Base-by-base conservation (phyloP, 208 protist genomes). In the Trypanosomatidae sp. region DNA sequence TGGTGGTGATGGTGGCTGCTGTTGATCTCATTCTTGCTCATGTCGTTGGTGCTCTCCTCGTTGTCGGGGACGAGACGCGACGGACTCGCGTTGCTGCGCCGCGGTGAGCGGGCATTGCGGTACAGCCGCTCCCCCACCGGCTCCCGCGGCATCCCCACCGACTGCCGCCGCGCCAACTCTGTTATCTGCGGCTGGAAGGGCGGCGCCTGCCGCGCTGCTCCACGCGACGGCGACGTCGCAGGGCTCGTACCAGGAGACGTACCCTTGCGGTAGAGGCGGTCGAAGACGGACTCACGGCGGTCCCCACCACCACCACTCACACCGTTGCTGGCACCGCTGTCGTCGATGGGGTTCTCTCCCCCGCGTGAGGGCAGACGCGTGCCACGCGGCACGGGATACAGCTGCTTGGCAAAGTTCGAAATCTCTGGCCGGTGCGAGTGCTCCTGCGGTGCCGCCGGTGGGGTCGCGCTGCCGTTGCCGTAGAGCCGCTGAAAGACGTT, bases 181-280 rank as follows among this genome's bases (percentile, higher is more conserved):
- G 87, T 85, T 68, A 89, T 88, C 49, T 84, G 77, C 17, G 87
- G 84, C 28, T 78, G 79, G 53, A 86, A 88, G 30, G 82, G 77
- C 43, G 53, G 81, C n/a, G n/a, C n/a, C 28, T n/a, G 12, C 30
- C 13, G 15, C 13, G 33, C 15, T 6, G 59, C 52, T 59, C 25
- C 30, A 49, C 74, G 60, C 39, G 65, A 58, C 53, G 80, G 68
- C 69, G 79, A 74, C 72, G 65, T 66, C 69, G 69, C 22, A 30
- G 75, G 69, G 55, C 70, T 69, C 52, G 76, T 50, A 62, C 41
- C 25, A 19, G 69, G 69, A n/a, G 66, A 70, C 58, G 62, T 59
- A 7, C 49, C 67, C 65, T 58, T 36, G 50, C 70, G 56, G 70
- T 86, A 86, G 43, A 86, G 73, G 44, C 77, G 81, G 44, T 79